Percentiles rank a stretch among this genome's conserved stretches.
Evolutionary conservation across 257 asterid species (phyloP).

Genomic region (Apocynum venetum): DNA sequence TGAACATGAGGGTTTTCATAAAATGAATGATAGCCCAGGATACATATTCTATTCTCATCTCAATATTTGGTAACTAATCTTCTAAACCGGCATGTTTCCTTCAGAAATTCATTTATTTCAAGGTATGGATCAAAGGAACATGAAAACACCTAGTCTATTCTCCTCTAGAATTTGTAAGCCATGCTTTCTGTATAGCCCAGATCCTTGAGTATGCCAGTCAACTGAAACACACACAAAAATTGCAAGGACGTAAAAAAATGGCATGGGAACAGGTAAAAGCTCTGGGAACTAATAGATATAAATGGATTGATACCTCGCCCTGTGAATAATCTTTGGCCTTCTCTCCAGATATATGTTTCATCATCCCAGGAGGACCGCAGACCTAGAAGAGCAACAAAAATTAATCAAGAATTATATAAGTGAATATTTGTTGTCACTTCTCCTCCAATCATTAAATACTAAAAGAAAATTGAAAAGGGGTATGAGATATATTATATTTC

Average conservation of each 20-base stretch:
- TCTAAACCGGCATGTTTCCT: not conserved
- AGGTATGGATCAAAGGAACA: constrained; percentile 2
- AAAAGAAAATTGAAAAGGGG: not conserved
- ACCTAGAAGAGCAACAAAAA: constrained; percentile 48
- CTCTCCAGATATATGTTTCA: constrained; percentile 80
- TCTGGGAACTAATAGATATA: not conserved
- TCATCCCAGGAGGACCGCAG: constrained; percentile 99
- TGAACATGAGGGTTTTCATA: not conserved
- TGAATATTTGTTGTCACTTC: not conserved
- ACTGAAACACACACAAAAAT: constrained; percentile 36
- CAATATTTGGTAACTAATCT: constrained; percentile 1
- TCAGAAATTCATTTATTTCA: constrained; percentile 16
- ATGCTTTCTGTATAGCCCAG: constrained; percentile 66
- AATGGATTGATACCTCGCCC: constrained; percentile 69
- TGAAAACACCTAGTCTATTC: constrained; percentile 8
- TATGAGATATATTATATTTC: not conserved
- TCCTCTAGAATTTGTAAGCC: constrained; percentile 74
- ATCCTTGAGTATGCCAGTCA: constrained; percentile 76
- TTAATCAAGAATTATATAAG: not conserved
- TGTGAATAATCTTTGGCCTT: constrained; percentile 77
- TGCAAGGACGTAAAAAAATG: not conserved
- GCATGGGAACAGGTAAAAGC: not conserved
- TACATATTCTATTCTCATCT: not conserved
- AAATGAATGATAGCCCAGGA: constrained; percentile 1
- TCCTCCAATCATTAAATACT: not conserved